These are phyloP conservation scores for Lepiota brunneoincarnata DNA, from an alignment of 768 basidiomycete species.

Conservation along the genomic window DNA sequence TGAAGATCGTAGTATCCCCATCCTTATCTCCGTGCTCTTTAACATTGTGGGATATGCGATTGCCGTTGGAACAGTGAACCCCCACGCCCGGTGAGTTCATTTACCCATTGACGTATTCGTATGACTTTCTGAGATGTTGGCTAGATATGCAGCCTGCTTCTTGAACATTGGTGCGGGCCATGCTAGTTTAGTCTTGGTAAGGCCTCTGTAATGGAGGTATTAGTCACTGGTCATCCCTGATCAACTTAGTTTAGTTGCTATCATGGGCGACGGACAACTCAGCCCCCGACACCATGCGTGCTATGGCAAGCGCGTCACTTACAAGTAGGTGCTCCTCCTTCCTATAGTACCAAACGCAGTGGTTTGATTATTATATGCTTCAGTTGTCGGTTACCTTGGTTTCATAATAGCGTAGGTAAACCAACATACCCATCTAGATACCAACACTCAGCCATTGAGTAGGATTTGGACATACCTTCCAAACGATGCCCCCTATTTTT, in stretches of 20 bases:
- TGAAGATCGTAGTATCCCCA: constrained; percentile 24
- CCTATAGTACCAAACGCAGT: too few species aligned
- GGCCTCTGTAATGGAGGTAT: not conserved
- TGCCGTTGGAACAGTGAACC: constrained; percentile 30
- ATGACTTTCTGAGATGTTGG: not conserved
- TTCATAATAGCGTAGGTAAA: constrained; percentile 33
- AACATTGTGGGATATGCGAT: constrained; percentile 35
- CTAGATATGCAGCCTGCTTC: constrained; percentile 38
- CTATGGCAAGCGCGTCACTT: constrained; percentile 35
- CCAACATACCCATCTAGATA: not conserved
- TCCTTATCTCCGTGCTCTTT: constrained; percentile 26
- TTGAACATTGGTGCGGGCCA: constrained; percentile 31
- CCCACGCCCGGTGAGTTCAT: constrained; percentile 23
- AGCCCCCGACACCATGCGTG: constrained; percentile 39
- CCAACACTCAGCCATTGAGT: not conserved
- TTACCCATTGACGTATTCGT: not conserved
- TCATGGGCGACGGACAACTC: constrained; percentile 42
- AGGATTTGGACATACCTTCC: constrained; percentile 42
- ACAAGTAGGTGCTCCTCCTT: too few species aligned
- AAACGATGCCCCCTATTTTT: constrained; percentile 34
- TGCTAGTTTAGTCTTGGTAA: constrained; percentile 25
- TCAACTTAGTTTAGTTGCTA: constrained; percentile 21
- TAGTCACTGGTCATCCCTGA: not conserved
- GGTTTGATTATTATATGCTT: not conserved
- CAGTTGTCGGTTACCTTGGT: constrained; percentile 37